Evolutionary conservation across 495 filamentous ascomycete genomes (phyloP), one percentile per base, ranked within the genome.

Genomic region (Tuber magnatum): DNA sequence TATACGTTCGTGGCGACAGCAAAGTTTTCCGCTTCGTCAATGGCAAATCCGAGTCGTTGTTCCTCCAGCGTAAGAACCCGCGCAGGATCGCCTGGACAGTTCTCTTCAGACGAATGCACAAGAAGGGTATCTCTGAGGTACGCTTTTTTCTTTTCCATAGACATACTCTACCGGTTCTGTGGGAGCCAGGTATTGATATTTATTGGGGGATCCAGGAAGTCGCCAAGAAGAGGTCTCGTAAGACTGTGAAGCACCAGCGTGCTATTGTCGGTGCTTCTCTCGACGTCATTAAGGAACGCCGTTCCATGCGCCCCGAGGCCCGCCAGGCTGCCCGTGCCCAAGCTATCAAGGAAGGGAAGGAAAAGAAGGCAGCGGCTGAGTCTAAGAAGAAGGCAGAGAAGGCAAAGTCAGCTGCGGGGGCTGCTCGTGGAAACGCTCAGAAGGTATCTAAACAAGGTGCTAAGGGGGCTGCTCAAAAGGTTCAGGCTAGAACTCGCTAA

Each of bases 21-120:
- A 99, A 97, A 89, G 90, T 98, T 89, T 99, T 99, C 90, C 93
- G 95, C 83, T 99, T 99, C 92, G 93, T 96, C 87, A 98, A 96
- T 86, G 94, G 95, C 89, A 99, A 99, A 88, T 94, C 94, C 88
- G 96, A 99, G 87, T 97, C 93, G 79, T 92, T 99, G 81, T 98
- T 98, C 90, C 93, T 98, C 79, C 95, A 99, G 89, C 94, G 95
- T 88, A 99, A 99, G 92, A 99, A 99, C 91, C 95, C 95, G 84
- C 93, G 95, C 85, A 92, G 94, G 83, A 97, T 99, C 86, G 91
- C 94, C 80, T 99, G 95, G 95, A 99, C 95, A 75, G 91, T 94
- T 81, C 92, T 99, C 76, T 99, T 90, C 91, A 90, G 95, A 86
- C 91, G 94, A 86, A 93, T 97, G 88, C 94, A 97, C 90, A 94